Evolutionary conservation across 306 rosid species (phyloP).

Genomic region (Senna tora): DNA sequence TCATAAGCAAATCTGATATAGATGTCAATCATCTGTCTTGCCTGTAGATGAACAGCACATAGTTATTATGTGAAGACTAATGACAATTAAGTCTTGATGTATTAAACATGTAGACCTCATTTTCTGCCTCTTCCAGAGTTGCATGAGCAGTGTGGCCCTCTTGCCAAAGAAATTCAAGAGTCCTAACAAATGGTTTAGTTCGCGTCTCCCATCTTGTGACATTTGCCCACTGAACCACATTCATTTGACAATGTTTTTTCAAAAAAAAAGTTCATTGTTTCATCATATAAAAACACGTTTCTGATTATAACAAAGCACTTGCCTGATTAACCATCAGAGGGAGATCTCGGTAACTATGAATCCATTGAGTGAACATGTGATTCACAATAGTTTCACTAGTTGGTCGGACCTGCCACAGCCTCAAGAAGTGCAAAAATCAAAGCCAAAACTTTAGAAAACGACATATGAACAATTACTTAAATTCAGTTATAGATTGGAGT

Average conservation of each 20-base stretch:
- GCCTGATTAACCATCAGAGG: slow-evolving; percentile 95
- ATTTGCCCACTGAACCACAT: slow-evolving; percentile 81
- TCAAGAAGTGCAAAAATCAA: slow-evolving; percentile 85
- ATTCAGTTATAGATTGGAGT: slow-evolving; percentile 11
- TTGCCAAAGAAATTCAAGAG: slow-evolving; percentile 98
- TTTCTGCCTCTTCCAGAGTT: slow-evolving; percentile 88
- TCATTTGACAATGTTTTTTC: slow-evolving; percentile 19
- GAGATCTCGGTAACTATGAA: slow-evolving; percentile 95
- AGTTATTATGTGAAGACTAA: slow-evolving; percentile 30
- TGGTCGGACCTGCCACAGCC: slow-evolving; percentile 96
- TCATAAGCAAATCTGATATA: slow-evolving; percentile 89
- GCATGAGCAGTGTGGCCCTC: slow-evolving; percentile 99
- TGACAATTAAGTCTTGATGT: not conserved
- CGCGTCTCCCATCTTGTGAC: slow-evolving; percentile 99
- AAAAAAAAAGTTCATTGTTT: not conserved
- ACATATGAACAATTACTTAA: slow-evolving; percentile 27
- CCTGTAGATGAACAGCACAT: slow-evolving; percentile 66
- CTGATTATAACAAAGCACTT: slow-evolving; percentile 26
- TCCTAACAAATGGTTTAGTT: slow-evolving; percentile 93
- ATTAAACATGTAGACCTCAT: slow-evolving; percentile 64
- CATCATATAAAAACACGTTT: slow-evolving; percentile 10
- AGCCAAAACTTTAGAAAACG: slow-evolving; percentile 56
- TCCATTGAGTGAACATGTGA: slow-evolving; percentile 99
- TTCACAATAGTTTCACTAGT: slow-evolving; percentile 96
- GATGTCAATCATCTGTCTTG: slow-evolving; percentile 90